Evolutionary conservation across 2,329 filamentous ascomycete genomes (phyloP), one percentile per base, ranked within the genome.

Genomic region (Colletotrichum godetiae): DNA sequence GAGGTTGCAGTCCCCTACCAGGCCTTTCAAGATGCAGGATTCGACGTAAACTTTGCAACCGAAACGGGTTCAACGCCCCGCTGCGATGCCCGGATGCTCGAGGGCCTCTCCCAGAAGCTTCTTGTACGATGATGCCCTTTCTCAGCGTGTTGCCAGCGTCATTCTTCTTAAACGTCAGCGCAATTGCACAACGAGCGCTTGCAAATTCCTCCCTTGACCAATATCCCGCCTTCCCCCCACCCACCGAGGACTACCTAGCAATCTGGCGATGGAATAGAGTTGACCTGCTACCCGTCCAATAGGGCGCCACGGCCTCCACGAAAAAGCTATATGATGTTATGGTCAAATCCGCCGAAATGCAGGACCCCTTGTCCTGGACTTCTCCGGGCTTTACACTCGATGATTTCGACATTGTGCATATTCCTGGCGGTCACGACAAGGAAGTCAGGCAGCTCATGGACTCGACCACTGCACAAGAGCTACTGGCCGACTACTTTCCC

Each of bases 391-490:
- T 89, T 78, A 80, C 80, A 19, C 81, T 88, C 61, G 82, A 83
- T 29, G 70, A 79, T 11, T 89, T 84, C 75, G 84, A 87, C 71
- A 81, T 89, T 31, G 83, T 88, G 55, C 84, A 88, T 75, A 78
- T 89, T 1, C 87, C 88, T 1, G 87, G 88, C 13, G 87, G 88
- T 4, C 88, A 89, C 76, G 87, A 89, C 27, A 89, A 88, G 79
- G 78, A 81, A 13, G 85, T 89, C 0, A 82, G 82, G 0, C 87
- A 89, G 76, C 79, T 89, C 68, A 86, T 89, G 73, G 87, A 89
- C 72, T 87, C 86, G 4, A 75, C 80, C 2, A 75, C 77, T 7
- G 82, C 88, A 5, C 87, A 89, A 65, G 77, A 76, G 35, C 82
- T 86, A 12, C 76, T 89, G 4, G 81, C 81, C 1, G 79, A 81